Evolutionary conservation across 2,329 filamentous ascomycete genomes (phyloP).

Genomic region (Piedraia hortae): DNA sequence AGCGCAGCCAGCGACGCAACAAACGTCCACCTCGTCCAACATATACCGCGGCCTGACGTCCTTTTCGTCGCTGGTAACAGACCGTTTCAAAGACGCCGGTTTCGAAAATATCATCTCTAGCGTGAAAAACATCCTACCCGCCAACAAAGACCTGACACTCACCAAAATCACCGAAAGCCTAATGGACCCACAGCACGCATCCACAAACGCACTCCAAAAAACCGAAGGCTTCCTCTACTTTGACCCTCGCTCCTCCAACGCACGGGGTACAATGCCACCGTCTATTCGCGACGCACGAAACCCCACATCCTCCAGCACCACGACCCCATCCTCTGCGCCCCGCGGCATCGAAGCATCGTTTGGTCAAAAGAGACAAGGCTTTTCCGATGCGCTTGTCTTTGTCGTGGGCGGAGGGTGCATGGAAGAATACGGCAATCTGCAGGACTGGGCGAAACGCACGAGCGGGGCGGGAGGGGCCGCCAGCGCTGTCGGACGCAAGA

Average conservation of each 20-base stretch:
- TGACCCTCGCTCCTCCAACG: slow-evolving; percentile 78
- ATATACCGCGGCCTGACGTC: slow-evolving; percentile 83
- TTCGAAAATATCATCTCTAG: slow-evolving; percentile 85
- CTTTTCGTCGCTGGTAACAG: slow-evolving; percentile 72
- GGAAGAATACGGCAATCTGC: slow-evolving; percentile 93
- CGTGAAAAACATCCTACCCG: slow-evolving; percentile 94
- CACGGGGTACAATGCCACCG: slow-evolving; percentile 70
- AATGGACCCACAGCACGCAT: slow-evolving; percentile 82
- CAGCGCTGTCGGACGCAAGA: slow-evolving; percentile 33
- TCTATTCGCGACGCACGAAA: slow-evolving; percentile 25
- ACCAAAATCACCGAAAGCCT: slow-evolving; percentile 96
- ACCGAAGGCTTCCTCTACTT: slow-evolving; percentile 95
- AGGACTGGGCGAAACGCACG: slow-evolving; percentile 78
- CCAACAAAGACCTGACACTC: slow-evolving; percentile 78
- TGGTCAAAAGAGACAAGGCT: slow-evolving; percentile 42
- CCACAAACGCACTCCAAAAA: slow-evolving; percentile 77
- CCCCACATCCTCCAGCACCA: slow-evolving; percentile 3
- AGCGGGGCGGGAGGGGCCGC: slow-evolving; percentile 22
- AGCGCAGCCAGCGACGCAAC: slow-evolving; percentile 25
- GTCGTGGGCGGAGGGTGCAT: slow-evolving; percentile 65
- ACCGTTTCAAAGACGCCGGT: slow-evolving; percentile 78
- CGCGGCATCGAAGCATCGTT: slow-evolving; percentile 56
- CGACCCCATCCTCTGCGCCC: slow-evolving; percentile 11
- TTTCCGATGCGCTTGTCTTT: slow-evolving; percentile 16
- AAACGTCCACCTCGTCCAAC: slow-evolving; percentile 36